Evolutionary conservation across 1,139 yeast species (phyloP).

Genomic region (Yamadazyma siamensis): DNA sequence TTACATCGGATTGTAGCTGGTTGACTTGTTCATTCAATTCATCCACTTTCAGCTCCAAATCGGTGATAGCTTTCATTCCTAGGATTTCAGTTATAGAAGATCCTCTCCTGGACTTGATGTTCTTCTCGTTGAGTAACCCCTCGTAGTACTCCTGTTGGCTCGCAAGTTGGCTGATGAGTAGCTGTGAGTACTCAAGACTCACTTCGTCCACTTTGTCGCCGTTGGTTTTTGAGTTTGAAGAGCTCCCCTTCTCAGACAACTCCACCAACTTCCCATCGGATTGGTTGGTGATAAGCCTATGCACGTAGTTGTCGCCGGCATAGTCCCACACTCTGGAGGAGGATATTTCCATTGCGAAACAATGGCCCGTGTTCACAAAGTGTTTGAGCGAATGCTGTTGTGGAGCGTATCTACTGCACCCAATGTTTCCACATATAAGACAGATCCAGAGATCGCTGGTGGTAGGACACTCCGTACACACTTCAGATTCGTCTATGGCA

Average conservation of each 20-base stretch:
- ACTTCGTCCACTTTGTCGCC: constrained; percentile 46
- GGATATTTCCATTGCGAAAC: constrained; percentile 85
- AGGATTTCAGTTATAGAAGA: constrained; percentile 16
- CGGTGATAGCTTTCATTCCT: constrained; percentile 13
- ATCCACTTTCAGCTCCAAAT: constrained; percentile 34
- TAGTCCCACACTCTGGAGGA: constrained; percentile 96
- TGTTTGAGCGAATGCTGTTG: constrained; percentile 83
- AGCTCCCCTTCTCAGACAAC: constrained; percentile 39
- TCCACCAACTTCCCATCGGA: constrained; percentile 84
- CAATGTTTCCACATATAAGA: constrained; percentile 45
- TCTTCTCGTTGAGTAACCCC: constrained; percentile 41
- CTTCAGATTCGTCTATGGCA: constrained; percentile 19
- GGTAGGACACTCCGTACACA: constrained; percentile 34
- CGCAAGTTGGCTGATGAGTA: constrained; percentile 76
- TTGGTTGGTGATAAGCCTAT: constrained; percentile 78
- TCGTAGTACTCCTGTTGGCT: constrained; percentile 90
- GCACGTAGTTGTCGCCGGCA: constrained; percentile 89
- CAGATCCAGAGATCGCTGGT: constrained; percentile 41
- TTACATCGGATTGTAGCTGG: constrained; percentile 21
- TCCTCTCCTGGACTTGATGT: constrained; percentile 22
- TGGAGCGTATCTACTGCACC: constrained; percentile 66
- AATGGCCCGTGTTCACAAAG: constrained; percentile 73
- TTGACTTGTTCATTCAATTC: constrained; percentile 23
- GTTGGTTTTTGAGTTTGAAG: constrained; percentile 1
- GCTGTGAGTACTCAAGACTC: constrained; percentile 76